Percentiles rank a stretch among this genome's conserved stretches.
These are phyloP conservation scores for Moesziomyces sp. DNA, from an alignment of 1,284 basidiomycete species.

Conservation along the genomic window DNA sequence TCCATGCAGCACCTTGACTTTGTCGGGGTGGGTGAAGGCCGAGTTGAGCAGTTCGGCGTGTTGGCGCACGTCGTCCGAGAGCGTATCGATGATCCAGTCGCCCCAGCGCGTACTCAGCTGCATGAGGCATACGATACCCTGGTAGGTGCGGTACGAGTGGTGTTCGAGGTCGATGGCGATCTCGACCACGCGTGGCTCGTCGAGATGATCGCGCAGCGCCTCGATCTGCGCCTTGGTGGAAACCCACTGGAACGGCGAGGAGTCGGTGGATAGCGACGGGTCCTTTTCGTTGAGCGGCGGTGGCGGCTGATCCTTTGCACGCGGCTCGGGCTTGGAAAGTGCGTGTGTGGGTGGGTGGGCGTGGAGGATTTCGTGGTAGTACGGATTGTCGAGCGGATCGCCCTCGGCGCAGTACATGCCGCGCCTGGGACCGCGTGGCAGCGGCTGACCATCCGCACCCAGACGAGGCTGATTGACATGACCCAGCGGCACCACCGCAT, in stretches of 20 bases:
- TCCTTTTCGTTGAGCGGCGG: constrained; percentile 51
- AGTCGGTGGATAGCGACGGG: constrained; percentile 73
- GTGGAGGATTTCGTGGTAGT: constrained; percentile 61
- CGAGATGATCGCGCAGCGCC: constrained; percentile 74
- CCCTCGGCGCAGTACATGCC: constrained; percentile 66
- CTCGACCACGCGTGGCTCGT: constrained; percentile 73
- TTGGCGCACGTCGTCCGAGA: constrained; percentile 76
- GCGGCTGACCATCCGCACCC: constrained; percentile 14
- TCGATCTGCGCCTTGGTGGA: constrained; percentile 74
- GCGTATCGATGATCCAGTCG: constrained; percentile 88
- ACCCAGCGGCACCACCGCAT: constrained; percentile 58
- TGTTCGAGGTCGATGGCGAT: constrained; percentile 95
- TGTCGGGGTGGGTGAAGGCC: constrained; percentile 82
- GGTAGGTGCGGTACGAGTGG: constrained; percentile 84
- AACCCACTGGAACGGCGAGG: constrained; percentile 81
- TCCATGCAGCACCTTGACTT: constrained; percentile 87
- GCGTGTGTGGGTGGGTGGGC: constrained; percentile 65
- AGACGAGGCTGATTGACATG: constrained; percentile 20
- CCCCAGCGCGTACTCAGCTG: constrained; percentile 80
- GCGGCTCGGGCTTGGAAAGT: constrained; percentile 28
- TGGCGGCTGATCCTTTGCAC: constrained; percentile 33
- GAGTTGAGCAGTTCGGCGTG: constrained; percentile 75
- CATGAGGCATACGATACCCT: constrained; percentile 91
- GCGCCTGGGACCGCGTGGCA: constrained; percentile 33
- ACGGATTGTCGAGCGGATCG: constrained; percentile 61